phyloP scores from a whole-genome alignment of 164 flowering plant species.

The Tinospora cordifolia region DNA sequence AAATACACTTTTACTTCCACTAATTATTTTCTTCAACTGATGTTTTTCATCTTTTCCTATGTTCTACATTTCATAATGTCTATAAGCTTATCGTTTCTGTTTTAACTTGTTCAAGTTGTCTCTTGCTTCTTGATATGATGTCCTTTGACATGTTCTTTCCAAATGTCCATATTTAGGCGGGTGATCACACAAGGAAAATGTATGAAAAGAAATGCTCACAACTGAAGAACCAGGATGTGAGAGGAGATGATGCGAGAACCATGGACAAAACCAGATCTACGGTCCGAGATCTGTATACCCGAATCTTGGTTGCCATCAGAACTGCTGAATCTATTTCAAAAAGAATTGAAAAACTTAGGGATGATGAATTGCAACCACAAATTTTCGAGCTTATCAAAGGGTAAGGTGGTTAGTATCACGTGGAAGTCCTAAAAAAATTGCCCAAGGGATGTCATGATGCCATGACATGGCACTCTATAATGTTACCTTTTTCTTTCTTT shows the following conservation, averaged over 20 bases:
- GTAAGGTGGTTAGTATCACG: constrained; percentile 29
- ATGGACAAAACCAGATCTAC: constrained; percentile 71
- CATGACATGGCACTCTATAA: constrained; percentile 3
- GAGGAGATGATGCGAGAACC: constrained; percentile 48
- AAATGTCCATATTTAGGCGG: constrained; percentile 47
- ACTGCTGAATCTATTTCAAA: constrained; percentile 78
- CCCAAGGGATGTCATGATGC: background rate
- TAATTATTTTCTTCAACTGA: too few species aligned
- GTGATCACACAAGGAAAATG: constrained; percentile 57
- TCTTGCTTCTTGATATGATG: background rate
- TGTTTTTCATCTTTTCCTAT: too few species aligned
- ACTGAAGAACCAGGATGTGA: constrained; percentile 53
- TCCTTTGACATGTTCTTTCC: constrained; percentile 11
- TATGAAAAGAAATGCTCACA: constrained; percentile 67
- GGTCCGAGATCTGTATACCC: constrained; percentile 74
- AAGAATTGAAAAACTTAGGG: constrained; percentile 69
- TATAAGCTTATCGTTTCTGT: background rate
- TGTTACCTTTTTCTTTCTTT: constrained; percentile 7
- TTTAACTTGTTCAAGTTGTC: background rate
- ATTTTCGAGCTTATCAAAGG: constrained; percentile 75
- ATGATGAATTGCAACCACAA: constrained; percentile 87
- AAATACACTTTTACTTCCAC: too few species aligned
- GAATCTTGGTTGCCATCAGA: constrained; percentile 73
- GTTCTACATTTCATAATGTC: too few species aligned
- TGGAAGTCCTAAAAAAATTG: background rate